Evolutionary conservation across 225 moss, liverwort and hornwort species (phyloP).

Genomic region (Lunularia cruciata): DNA sequence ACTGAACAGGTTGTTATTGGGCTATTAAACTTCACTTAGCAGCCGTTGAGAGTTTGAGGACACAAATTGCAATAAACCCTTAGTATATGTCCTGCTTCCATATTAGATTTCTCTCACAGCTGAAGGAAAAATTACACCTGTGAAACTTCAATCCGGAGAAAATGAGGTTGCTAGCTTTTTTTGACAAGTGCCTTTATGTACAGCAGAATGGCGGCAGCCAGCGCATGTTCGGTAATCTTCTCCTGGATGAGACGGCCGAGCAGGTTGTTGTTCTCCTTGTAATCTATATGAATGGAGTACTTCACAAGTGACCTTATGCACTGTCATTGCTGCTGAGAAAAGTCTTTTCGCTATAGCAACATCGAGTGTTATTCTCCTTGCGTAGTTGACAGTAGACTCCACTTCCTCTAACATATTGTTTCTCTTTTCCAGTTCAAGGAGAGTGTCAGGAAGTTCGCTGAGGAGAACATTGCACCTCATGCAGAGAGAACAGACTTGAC

Average conservation of each 20-base stretch:
- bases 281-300: not conserved
- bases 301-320: not conserved
- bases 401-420: constrained; percentile 15
- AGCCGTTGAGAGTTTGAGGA: not conserved
- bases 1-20: too few relatives aligned
- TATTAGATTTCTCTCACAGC: not conserved
- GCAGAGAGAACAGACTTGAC: constrained; percentile 84
- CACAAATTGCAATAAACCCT: not conserved
- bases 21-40: not conserved
- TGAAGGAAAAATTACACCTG: not conserved
- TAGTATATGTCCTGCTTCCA: not conserved
- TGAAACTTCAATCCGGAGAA: not conserved
- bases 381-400: too few relatives aligned
- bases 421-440: constrained; percentile 67
- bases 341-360: not conserved
- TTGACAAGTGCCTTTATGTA: not conserved
- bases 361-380: not conserved
- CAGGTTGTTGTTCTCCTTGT: constrained; percentile 29
- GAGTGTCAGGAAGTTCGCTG: constrained; percentile 90
- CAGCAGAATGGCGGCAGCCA: constrained; percentile 52
- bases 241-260: constrained; percentile 63
- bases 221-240: constrained; percentile 63
- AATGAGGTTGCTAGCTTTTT: not conserved
- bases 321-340: too few relatives aligned
- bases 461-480: constrained; percentile 90